Evolutionary conservation across 805 yeast genomes (phyloP), one percentile per base, ranked within the genome.

Genomic region (Lipomyces mesembrius): DNA sequence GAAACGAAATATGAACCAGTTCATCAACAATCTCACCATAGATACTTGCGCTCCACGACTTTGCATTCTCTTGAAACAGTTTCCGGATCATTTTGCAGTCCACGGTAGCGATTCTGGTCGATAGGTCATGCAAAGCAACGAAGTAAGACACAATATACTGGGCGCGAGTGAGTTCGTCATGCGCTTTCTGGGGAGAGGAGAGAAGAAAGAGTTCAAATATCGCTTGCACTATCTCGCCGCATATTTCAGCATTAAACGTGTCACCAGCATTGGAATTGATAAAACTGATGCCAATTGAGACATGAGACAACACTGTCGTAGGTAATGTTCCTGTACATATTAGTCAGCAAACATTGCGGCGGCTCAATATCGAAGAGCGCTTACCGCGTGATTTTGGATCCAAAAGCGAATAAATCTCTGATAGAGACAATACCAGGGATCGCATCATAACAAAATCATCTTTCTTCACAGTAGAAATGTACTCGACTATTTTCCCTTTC

Each of bases 191-290:
- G 12, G 56, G 32, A 52, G 32, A 27, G 6, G 57, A 22, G 17
- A 54, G 35, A 29, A 54, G 39, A 7, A 59, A n/a, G 5, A 63
- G 59, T 29, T 55, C 66, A 43, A 63, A 63, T 20, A 54, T 32
- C 2, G 49, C 55, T 37, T 54, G 66, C 43, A 57, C 39, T 22
- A 62, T 51, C n/a, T 37, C 32, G 14, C 46, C 54, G 39, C 51
- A 49, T 7, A 61, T 17, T 56, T 57, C 29, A 20, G 22, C 29
- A 5, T 54, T 46, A 12, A 43, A 6, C 5, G 58, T 32, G 53
- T 32, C 39, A 20, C 11, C 20, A 17, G 49, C 3, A 17, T 17
- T 43, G 49, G 49, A 17, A 43, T 43, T 43, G 2, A 43, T 4
- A 43, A 17, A 43, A 7, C 9, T n/a, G 7, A 43, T 17, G 22